phyloP scores from a whole-genome alignment of 345 rosid species.

The Eucalyptus urophylla region DNA sequence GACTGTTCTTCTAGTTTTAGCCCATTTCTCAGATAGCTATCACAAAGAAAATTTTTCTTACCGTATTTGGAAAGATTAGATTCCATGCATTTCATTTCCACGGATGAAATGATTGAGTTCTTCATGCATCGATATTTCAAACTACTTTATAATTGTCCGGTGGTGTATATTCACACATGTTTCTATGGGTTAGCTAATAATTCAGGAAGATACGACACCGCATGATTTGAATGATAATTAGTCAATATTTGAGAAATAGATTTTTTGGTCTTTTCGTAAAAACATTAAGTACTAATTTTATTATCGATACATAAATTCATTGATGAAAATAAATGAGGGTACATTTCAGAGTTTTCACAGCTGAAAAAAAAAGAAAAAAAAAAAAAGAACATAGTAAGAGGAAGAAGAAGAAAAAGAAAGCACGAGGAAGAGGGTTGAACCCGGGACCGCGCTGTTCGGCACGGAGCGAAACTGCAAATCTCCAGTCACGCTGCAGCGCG shows the following conservation, averaged over 20 bases:
- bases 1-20: not conserved
- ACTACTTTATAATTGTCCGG: not conserved
- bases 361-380: not conserved
- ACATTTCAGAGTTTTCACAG: not conserved
- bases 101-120: not conserved
- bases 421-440: not conserved
- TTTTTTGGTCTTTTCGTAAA: no score
- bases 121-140: not conserved
- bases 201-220: fast-evolving
- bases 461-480: not conserved
- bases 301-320: not conserved
- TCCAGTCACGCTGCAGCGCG: not conserved
- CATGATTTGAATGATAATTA: fast-evolving
- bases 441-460: not conserved
- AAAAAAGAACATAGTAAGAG: no score
- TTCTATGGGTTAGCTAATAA: not conserved
- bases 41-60: not conserved
- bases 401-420: not conserved
- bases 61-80: not conserved
- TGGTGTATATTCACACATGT: not conserved
- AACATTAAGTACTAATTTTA: no score
- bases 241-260: not conserved
- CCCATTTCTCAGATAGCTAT: not conserved
- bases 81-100: not conserved
- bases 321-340: not conserved